Evolutionary conservation across 768 basidiomycete species (phyloP).

Genomic region (Hemileccinum impolitum): DNA sequence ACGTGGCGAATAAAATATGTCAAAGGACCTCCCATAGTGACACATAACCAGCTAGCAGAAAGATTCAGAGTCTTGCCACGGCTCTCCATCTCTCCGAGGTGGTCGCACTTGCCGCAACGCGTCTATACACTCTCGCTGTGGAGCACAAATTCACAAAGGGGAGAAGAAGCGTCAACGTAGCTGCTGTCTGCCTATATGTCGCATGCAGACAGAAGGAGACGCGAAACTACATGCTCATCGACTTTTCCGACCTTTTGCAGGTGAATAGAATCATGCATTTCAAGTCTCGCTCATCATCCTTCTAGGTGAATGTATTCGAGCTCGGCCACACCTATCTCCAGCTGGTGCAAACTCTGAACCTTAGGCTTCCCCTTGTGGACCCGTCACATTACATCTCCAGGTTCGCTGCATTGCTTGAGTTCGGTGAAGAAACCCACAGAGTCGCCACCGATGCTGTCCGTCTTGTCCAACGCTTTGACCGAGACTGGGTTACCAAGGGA

Average conservation of each 20-base stretch:
- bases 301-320: constrained; percentile 93
- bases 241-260: constrained; percentile 95
- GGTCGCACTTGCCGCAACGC: constrained; percentile 75
- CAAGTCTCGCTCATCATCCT: not conserved
- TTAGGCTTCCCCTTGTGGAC: constrained; percentile 86
- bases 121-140: constrained; percentile 91
- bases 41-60: constrained; percentile 59
- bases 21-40: not conserved
- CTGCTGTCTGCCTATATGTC: constrained; percentile 93
- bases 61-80: constrained; percentile 79
- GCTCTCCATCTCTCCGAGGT: constrained; percentile 76
- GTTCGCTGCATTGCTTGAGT: constrained; percentile 91
- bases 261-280: constrained; percentile 35
- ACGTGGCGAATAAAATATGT: constrained; percentile 14
- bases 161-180: constrained; percentile 86
- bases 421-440: constrained; percentile 88
- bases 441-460: constrained; percentile 93
- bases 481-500: constrained; percentile 97
- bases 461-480: constrained; percentile 89
- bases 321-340: constrained; percentile 96
- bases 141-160: constrained; percentile 95
- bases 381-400: constrained; percentile 96
- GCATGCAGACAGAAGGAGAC: constrained; percentile 91
- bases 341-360: constrained; percentile 81
- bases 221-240: constrained; percentile 94